Percentiles rank a stretch among this genome's conserved stretches.
These are phyloP conservation scores for Xylaria sp. DNA, from an alignment of 2,329 filamentous ascomycete genomes.

Conservation along the genomic window DNA sequence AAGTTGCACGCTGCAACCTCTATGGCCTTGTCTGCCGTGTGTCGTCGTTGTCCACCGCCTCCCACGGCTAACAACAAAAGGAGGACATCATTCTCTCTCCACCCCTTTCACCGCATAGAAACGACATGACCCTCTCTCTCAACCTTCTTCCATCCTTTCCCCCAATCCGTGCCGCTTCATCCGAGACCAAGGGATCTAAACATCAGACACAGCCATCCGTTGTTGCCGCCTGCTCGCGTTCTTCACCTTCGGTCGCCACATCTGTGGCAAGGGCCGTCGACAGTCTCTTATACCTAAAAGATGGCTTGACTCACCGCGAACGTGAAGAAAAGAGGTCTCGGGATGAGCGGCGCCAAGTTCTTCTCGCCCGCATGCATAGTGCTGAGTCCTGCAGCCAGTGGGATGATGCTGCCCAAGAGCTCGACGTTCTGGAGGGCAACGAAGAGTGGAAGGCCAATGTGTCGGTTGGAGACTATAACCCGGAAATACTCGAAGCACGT, in stretches of 20 bases:
- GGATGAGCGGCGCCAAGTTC: conserved; percentile 70
- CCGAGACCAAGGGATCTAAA: conserved; percentile 11
- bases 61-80: conserved; percentile 7
- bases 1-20: conserved; percentile 1
- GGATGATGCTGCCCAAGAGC: conserved; percentile 77
- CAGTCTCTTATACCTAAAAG: conserved; percentile 58
- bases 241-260: conserved; percentile 11
- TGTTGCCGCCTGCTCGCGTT: conserved; percentile 6
- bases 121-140: conserved; percentile 43
- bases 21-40: conserved; percentile 19
- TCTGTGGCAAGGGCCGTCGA: conserved; percentile 54
- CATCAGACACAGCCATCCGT: neutral
- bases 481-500: conserved; percentile 73
- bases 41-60: neutral
- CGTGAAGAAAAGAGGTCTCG: conserved; percentile 56
- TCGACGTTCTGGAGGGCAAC: conserved; percentile 83
- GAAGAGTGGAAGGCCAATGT: conserved; percentile 81
- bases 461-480: conserved; percentile 73
- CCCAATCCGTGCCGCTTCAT: conserved; percentile 16
- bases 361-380: conserved; percentile 72
- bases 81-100: conserved; percentile 3
- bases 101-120: conserved; percentile 4
- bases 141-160: conserved; percentile 39
- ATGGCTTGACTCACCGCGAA: conserved; percentile 63
- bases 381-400: conserved; percentile 77